Conservation (phyloP, 2,329 filamentous ascomycete genomes). For the Rhinocladiella similis region DNA sequence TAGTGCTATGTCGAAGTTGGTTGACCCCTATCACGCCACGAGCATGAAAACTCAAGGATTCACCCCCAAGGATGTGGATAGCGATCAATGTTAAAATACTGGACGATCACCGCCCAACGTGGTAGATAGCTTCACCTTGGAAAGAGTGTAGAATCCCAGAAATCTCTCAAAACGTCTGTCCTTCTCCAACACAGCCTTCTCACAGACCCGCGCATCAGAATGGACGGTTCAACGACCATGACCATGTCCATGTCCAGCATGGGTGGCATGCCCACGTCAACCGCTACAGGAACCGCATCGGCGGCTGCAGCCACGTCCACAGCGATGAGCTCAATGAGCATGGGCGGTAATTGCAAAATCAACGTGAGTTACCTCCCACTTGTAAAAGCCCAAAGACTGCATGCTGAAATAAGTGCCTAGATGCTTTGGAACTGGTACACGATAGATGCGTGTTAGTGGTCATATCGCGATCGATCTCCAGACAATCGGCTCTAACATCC, state of each 20-base stretch:
- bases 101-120: too few species aligned
- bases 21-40: too few species aligned
- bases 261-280: conserved; percentile 12
- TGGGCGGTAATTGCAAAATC: conserved; percentile 21
- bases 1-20: not conserved
- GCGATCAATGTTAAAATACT: too few species aligned
- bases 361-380: conserved; percentile 4
- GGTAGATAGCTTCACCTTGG: too few species aligned
- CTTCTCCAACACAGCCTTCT: too few species aligned
- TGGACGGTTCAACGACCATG: not conserved
- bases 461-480: too few species aligned
- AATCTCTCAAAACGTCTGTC: too few species aligned
- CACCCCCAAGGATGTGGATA: too few species aligned
- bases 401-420: conserved; percentile 3
- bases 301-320: conserved; percentile 15
- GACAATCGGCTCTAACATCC: conserved; percentile 63
- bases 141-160: too few species aligned
- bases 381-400: not conserved
- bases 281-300: conserved; percentile 9
- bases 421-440: conserved; percentile 81
- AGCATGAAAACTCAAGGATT: too few species aligned
- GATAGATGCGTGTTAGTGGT: conserved; percentile 46
- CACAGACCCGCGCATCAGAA: too few species aligned
- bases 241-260: conserved; percentile 17
- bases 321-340: conserved; percentile 16